Evolutionary conservation across 108 stramenopile genomes (phyloP).

Genomic region (Parmales sp.): DNA sequence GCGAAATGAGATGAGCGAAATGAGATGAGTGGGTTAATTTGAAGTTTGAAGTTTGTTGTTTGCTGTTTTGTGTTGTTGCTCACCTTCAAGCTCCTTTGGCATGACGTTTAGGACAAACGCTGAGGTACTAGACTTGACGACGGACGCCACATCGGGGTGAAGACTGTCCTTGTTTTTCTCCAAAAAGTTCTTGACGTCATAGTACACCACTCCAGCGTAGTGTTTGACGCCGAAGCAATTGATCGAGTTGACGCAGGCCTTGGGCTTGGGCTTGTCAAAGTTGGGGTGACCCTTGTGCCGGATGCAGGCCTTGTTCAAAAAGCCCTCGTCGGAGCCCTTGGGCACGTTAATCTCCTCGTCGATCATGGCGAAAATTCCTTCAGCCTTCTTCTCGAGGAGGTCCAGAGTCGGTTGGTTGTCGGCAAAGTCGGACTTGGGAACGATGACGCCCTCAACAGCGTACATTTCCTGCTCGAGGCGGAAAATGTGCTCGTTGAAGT

Average conservation of each 20-base stretch:
- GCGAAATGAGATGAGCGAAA: too few species aligned
- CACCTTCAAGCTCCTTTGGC: background rate
- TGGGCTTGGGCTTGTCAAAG: constrained; percentile 27
- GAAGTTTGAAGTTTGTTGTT: background rate
- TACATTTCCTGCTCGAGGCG: constrained; percentile 41
- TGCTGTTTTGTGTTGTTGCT: background rate
- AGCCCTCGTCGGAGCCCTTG: constrained; percentile 65
- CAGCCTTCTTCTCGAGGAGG: constrained; percentile 27
- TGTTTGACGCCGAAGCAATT: constrained; percentile 32
- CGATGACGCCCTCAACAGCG: constrained; percentile 30
- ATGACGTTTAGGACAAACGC: constrained; percentile 19
- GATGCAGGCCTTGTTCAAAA: constrained; percentile 62
- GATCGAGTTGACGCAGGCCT: constrained; percentile 13
- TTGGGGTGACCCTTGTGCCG: constrained; percentile 43
- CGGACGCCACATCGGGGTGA: constrained; percentile 38
- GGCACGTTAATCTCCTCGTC: constrained; percentile 71
- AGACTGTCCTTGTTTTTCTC: constrained; percentile 47
- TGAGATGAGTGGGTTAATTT: too few species aligned
- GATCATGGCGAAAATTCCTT: constrained; percentile 41
- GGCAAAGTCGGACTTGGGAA: constrained; percentile 31
- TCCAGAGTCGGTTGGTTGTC: constrained; percentile 45
- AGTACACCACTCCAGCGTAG: constrained; percentile 37
- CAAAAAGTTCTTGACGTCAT: constrained; percentile 34
- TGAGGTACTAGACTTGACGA: constrained; percentile 20
- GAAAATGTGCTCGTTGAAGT: constrained; percentile 51